Percentiles rank a stretch among this genome's conserved stretches.
phyloP scores from a whole-genome alignment of 495 filamentous ascomycete genomes.

The Penicillium silybi region DNA sequence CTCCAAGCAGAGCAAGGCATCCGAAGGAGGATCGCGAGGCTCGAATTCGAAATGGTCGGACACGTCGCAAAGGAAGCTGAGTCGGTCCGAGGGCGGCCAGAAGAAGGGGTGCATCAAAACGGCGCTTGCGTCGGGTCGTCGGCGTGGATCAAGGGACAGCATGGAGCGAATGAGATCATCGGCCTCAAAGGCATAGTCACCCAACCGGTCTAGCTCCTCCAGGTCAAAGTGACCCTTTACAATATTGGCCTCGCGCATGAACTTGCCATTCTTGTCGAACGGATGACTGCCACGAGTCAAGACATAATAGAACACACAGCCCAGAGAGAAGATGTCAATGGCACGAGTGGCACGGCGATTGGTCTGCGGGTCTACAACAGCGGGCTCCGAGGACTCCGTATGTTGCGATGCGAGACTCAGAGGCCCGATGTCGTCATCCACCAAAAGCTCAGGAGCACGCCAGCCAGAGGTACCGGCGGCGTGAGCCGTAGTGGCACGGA shows the following conservation, averaged over 20 bases:
- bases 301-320: slow-evolving; percentile 95
- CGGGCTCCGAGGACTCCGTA: slow-evolving; percentile 54
- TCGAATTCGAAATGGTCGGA: slow-evolving; percentile 95
- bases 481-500: slow-evolving; percentile 89
- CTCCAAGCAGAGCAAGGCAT: slow-evolving; percentile 62
- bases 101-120: slow-evolving; percentile 95
- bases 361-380: slow-evolving; percentile 57
- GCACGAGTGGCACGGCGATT: slow-evolving; percentile 85
- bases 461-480: slow-evolving; percentile 92
- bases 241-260: slow-evolving; percentile 95
- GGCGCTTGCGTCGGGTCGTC: slow-evolving; percentile 64
- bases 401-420: slow-evolving; percentile 36
- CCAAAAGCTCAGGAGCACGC: slow-evolving; percentile 90
- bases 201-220: slow-evolving; percentile 62
- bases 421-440: slow-evolving; percentile 61
- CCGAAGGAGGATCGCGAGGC: slow-evolving; percentile 71
- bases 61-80: slow-evolving; percentile 87
- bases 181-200: slow-evolving; percentile 81
- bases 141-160: slow-evolving; percentile 68
- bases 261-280: slow-evolving; percentile 88
- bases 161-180: slow-evolving; percentile 80
- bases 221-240: slow-evolving; percentile 79
- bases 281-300: slow-evolving; percentile 88
- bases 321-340: slow-evolving; percentile 95
- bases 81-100: slow-evolving; percentile 81